Evolutionary conservation across 2,329 filamentous ascomycete genomes (phyloP).

Genomic region (Paracoccidioides lutzii): DNA sequence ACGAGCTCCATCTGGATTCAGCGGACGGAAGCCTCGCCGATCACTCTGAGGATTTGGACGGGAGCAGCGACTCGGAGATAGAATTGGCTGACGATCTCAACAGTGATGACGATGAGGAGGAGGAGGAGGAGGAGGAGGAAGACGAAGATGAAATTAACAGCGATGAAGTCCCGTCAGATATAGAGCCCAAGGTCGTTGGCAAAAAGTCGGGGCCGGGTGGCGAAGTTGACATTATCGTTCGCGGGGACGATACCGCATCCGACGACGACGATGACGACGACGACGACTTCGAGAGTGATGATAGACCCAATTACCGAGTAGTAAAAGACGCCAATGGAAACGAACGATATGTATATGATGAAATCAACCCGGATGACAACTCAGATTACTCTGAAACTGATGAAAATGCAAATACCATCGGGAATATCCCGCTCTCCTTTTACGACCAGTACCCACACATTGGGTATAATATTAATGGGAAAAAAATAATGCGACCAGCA

Average conservation of each 20-base stretch:
- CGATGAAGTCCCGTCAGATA: constrained; percentile 38
- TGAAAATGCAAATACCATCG: constrained; percentile 76
- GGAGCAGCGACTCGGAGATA: constrained; percentile 31
- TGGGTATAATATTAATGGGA: constrained; percentile 97
- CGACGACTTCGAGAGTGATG: constrained; percentile 19
- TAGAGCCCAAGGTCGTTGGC: constrained; percentile 29
- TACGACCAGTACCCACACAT: constrained; percentile 98
- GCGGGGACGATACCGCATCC: constrained; percentile 19
- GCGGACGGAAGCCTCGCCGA: constrained; percentile 33
- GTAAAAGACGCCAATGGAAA: constrained; percentile 81
- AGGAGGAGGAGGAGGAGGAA: constrained; percentile 35
- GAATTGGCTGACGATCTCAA: constrained; percentile 45
- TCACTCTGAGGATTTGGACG: constrained; percentile 27
- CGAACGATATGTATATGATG: constrained; percentile 78
- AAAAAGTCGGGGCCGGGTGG: constrained; percentile 21
- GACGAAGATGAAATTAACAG: constrained; percentile 37
- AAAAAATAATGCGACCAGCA: constrained; percentile 91
- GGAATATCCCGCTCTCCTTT: constrained; percentile 83
- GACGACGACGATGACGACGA: constrained; percentile 20
- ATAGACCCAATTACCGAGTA: constrained; percentile 44
- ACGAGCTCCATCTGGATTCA: constrained; percentile 41
- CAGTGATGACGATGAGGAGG: constrained; percentile 37
- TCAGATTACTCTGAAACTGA: constrained; percentile 85
- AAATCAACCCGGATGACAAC: constrained; percentile 90
- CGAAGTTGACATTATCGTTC: constrained; percentile 7